Base-by-base conservation (phyloP, 768 basidiomycete genomes). In the Mycena galericulata region DNA sequence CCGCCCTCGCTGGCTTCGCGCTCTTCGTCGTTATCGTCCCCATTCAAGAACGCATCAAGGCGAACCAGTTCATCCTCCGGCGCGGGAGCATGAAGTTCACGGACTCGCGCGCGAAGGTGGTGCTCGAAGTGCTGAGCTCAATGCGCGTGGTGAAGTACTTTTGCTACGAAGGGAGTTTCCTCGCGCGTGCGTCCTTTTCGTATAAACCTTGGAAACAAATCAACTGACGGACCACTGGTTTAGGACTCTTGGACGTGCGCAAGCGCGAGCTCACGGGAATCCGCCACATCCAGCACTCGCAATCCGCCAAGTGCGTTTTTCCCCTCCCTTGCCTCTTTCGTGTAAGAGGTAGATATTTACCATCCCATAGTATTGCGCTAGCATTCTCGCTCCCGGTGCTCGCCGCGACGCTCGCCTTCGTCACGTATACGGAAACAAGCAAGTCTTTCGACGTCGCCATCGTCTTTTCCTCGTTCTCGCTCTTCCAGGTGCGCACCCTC, bases 321-420 rank as follows among this genome's bases (percentile, higher is more conserved):
- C 3, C 12, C 27, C 17, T 50, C 49, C 51, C 20, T 7, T 22
- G 20, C 22, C n/a, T 10, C 9, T 26, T 26, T 46, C n/a, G n/a
- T 20, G 22, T 26, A 22, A 22, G 6, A 12, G 24, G 20, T 7
- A 46, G 20, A 24, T 6, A 46, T 26, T 24, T 22, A 53, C 27
- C 11, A 12, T 10, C 10, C 26, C 22, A 12, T 64, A 88, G 86
- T 71, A 77, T 85, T 46, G 88, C 88, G 1, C 78, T 87, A 26
- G 88, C 88, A 3, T 87, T 82, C 75, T 88, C 88, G 4, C 82
- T 89, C 24, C 88, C 91, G 26, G 87, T 87, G 20, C 80, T 92
- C 7, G 89, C 90, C 1, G 86, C 91, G 0, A 90, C 90, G 7
- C 80, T 92, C 27, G 82, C 90, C 1, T 90, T 92, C 73, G 84